phyloP scores from a whole-genome alignment of 2,329 filamentous ascomycete species.

The Triangularia verruculosa region DNA sequence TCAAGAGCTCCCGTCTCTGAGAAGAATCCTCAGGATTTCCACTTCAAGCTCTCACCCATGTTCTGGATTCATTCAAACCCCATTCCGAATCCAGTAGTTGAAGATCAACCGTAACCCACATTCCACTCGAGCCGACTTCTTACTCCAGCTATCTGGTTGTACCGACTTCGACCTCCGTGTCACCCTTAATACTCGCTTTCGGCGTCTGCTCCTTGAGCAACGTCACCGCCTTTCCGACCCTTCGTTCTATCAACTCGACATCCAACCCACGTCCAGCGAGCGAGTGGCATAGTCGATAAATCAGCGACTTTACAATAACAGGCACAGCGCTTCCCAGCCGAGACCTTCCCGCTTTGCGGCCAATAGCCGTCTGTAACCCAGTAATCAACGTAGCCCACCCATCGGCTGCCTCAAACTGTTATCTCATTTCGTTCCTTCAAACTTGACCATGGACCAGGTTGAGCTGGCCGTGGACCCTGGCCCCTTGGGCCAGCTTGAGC shows the following conservation, averaged over 20 bases:
- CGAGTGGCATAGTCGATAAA: background rate
- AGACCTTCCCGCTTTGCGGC: background rate
- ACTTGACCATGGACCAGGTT: slow-evolving; percentile 24
- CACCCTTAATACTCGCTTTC: background rate
- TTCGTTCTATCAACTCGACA: background rate
- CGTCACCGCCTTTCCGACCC: background rate
- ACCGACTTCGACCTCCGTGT: background rate
- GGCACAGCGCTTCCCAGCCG: background rate
- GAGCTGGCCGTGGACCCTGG: slow-evolving; percentile 14
- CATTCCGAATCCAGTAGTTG: background rate
- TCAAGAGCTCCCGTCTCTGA: background rate
- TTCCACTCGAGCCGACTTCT: background rate
- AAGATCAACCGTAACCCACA: background rate
- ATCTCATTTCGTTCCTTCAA: background rate
- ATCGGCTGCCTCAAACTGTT: background rate
- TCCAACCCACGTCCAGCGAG: too few species aligned
- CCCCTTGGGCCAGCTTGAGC: slow-evolving; percentile 15
- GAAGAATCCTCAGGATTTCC: background rate
- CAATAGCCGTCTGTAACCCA: background rate
- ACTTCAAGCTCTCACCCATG: background rate
- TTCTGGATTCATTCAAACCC: background rate
- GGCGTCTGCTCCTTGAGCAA: background rate
- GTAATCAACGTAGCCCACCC: background rate
- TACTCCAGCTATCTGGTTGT: background rate
- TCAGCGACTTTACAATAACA: background rate